Conservation (phyloP, 768 basidiomycete species). For the Mycena galericulata region DNA sequence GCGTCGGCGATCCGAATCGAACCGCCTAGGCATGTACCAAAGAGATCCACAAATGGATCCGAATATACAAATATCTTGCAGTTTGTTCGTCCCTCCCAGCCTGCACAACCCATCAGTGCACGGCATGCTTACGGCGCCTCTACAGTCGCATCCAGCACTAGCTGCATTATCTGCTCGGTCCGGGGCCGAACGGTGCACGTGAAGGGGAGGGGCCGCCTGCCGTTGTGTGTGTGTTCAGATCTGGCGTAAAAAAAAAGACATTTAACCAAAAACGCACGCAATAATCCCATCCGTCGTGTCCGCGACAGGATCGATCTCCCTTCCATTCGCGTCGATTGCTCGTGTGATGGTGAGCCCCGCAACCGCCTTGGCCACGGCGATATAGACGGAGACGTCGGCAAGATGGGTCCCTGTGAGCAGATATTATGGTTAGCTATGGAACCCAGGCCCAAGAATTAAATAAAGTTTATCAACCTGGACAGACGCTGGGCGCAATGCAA, state of each 20-base stretch:
- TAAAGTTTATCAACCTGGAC: conserved; percentile 8
- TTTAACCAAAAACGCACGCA: conserved; percentile 26
- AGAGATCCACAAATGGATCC: too few relatives aligned
- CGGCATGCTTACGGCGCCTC: background rate
- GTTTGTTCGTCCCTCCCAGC: too few relatives aligned
- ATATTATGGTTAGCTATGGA: too few relatives aligned
- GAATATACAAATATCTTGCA: too few relatives aligned
- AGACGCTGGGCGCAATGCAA: conserved; percentile 1
- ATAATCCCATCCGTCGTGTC: conserved; percentile 36
- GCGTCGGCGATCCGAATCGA: too few relatives aligned
- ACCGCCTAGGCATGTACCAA: too few relatives aligned
- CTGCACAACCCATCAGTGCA: too few relatives aligned
- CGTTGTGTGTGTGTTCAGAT: too few relatives aligned
- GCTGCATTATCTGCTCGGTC: conserved; percentile 12
- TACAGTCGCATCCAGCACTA: conserved; percentile 18
- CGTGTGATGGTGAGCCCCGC: conserved; percentile 37
- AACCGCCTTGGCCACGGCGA: conserved; percentile 36
- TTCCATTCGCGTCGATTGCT: conserved; percentile 36
- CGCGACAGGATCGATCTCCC: conserved; percentile 31
- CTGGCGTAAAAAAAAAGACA: too few relatives aligned
- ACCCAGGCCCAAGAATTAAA: too few relatives aligned
- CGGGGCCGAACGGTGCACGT: conserved; percentile 30
- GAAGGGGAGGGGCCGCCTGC: conserved; percentile 31
- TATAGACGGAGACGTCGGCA: conserved; percentile 38
- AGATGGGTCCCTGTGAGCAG: conserved; percentile 20